Conservation (phyloP, 257 asterid genomes). For the Prunella vulgaris region DNA sequence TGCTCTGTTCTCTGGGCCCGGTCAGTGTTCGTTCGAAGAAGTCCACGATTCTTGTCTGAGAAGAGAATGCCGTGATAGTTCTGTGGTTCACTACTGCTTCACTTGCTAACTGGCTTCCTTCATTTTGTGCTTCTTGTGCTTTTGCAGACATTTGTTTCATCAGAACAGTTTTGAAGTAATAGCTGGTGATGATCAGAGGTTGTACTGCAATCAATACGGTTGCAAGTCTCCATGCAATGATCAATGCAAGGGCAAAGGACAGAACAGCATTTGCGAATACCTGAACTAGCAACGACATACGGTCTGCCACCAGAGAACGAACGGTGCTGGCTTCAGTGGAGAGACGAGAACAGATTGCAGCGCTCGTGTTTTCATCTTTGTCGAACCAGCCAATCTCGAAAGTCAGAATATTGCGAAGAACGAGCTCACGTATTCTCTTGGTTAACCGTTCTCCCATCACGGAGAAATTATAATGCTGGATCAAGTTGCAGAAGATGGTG, state of each 20-base stretch:
- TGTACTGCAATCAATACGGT: conserved; percentile 35
- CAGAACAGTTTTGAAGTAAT: conserved; percentile 31
- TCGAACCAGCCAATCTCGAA: conserved; percentile 56
- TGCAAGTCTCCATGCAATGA: conserved; percentile 42
- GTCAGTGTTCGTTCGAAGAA: conserved; percentile 34
- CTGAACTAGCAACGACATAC: conserved; percentile 37
- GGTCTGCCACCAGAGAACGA: conserved; percentile 49
- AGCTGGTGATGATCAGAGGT: conserved; percentile 36
- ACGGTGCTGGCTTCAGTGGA: conserved; percentile 41
- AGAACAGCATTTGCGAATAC: conserved; percentile 29
- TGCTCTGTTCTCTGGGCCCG: conserved; percentile 36
- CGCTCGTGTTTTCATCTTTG: conserved; percentile 33
- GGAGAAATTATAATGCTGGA: conserved; percentile 51
- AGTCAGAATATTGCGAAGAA: conserved; percentile 37
- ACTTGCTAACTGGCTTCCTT: conserved; percentile 52
- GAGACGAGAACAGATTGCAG: conserved; percentile 42
- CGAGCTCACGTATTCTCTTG: conserved; percentile 33
- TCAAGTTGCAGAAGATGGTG: conserved; percentile 33
- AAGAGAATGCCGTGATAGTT: conserved; percentile 43
- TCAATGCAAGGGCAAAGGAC: conserved; percentile 33
- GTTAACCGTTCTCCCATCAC: conserved; percentile 50
- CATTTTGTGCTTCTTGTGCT: conserved; percentile 38
- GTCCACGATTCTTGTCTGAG: conserved; percentile 29
- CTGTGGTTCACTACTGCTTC: conserved; percentile 47
- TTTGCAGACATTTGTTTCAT: conserved; percentile 40